These are phyloP conservation scores for Curvularia sp. DNA, from an alignment of 2,329 filamentous ascomycete species.

Conservation along the genomic window DNA sequence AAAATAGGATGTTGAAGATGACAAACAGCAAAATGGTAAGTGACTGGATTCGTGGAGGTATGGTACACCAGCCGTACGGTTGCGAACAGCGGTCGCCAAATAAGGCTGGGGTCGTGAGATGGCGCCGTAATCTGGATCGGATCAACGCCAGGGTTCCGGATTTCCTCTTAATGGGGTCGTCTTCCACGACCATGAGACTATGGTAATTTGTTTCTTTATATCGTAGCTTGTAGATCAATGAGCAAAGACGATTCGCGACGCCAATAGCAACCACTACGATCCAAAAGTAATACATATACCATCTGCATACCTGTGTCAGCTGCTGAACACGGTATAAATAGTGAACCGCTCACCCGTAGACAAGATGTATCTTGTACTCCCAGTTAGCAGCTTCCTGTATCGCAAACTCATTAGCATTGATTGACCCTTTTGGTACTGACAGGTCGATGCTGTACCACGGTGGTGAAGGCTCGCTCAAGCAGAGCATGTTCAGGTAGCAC, in stretches of 20 bases:
- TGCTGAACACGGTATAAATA: not conserved
- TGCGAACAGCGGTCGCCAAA: constrained; percentile 54
- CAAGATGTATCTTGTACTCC: constrained; percentile 40
- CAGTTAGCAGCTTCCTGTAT: constrained; percentile 37
- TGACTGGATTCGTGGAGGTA: constrained; percentile 59
- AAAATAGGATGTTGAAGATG: constrained; percentile 55
- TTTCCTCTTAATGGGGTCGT: not conserved
- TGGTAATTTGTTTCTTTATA: constrained; percentile 10
- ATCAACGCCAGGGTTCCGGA: constrained; percentile 4
- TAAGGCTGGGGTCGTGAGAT: constrained; percentile 55
- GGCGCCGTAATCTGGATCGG: constrained; percentile 31
- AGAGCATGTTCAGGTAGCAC: constrained; percentile 34
- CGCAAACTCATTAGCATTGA: not conserved
- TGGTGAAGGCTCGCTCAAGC: constrained; percentile 38
- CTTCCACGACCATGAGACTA: not conserved
- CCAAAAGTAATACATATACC: constrained; percentile 47
- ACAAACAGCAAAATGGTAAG: constrained; percentile 56
- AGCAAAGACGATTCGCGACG: constrained; percentile 29
- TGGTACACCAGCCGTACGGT: constrained; percentile 54
- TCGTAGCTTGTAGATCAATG: constrained; percentile 22
- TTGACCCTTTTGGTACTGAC: not conserved
- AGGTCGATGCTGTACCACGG: constrained; percentile 31
- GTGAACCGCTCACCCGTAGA: constrained; percentile 36
- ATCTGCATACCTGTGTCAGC: constrained; percentile 20
- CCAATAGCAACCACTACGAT: constrained; percentile 36